Evolutionary conservation across 2,329 filamentous ascomycete genomes (phyloP), one percentile per base, ranked within the genome.

Genomic region (Fusarium odoratissimum): DNA sequence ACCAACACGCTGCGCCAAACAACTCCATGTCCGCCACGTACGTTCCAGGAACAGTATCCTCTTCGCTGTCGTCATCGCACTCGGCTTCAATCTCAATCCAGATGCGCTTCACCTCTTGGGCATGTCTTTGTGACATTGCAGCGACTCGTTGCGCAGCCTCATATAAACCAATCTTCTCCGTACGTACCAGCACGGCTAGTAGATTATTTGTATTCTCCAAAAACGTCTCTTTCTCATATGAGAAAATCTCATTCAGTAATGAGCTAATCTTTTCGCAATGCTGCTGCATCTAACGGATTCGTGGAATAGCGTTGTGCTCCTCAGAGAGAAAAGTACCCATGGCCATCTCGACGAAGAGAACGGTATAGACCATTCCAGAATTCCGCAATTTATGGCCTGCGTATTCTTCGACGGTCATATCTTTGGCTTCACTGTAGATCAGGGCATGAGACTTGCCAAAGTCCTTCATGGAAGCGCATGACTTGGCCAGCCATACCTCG

Each of bases 31-130:
- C 25, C 5, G 0, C 13, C 0, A 28, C 5, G 2, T 52, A 52
- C 2, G 2, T 1, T 5, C 10, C 0, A 8, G 30, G 25, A 5
- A 3, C 0, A 30, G 10, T 0, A 8, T 17, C 2, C 0, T 13
- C 23, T 17, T 4, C 33, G 6, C 2, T 16, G 5, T 17, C 9
- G 4, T 8, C 7, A 7, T 2, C 25, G 2, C 5, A 7, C 10
- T 28, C 13, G 1, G 13, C 23, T n/a, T 38, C 23, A 12, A 7
- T 30, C 31, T 38, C 33, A 17, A 17, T 16, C 23, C 9, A 4
- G 2, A n/a, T 8, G 14, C 49, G 10, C 14, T 40, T 23, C 0
- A 40, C 14, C 25, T 41, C 35, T 0, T 19, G 19, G 1, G 25
- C 35, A 21, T 40, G 51, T 19, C 19, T 54, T 14, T 30, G 35